Conservation (phyloP, 1,284 basidiomycete species). For the Pterulicium gracile region DNA sequence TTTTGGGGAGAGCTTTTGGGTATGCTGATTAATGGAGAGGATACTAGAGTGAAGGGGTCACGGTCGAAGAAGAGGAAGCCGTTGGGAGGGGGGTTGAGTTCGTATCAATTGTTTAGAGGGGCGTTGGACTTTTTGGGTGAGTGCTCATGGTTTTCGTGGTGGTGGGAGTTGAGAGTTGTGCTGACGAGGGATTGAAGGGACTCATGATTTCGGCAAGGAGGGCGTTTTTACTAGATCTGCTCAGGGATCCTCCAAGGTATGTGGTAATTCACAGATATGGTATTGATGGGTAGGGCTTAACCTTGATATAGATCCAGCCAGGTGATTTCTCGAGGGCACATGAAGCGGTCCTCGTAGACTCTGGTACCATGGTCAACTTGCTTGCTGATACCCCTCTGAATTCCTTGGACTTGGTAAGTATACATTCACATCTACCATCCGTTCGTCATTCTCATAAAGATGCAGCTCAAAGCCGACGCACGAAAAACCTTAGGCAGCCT, state of each 20-base stretch:
- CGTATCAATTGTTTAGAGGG: constrained; percentile 81
- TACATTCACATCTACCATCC: neutral
- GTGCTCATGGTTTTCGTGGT: no score
- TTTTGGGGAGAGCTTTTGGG: constrained; percentile 70
- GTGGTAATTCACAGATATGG: no score
- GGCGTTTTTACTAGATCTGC: constrained; percentile 54
- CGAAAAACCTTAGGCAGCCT: constrained; percentile 56
- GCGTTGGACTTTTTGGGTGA: constrained; percentile 69
- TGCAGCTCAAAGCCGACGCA: constrained; percentile 70
- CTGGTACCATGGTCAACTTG: constrained; percentile 72
- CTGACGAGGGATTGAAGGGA: no score
- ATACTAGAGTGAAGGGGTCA: constrained; percentile 26
- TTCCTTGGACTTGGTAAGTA: constrained; percentile 57
- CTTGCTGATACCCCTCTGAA: constrained; percentile 66
- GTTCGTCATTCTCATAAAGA: neutral
- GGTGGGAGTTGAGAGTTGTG: no score
- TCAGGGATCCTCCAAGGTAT: constrained; percentile 35
- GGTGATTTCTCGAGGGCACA: constrained; percentile 42
- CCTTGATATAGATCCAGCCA: constrained; percentile 34
- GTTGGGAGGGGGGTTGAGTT: constrained; percentile 66
- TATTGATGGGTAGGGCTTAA: no score
- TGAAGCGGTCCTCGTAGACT: constrained; percentile 67
- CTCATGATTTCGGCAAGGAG: constrained; percentile 56
- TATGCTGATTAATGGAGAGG: constrained; percentile 64
- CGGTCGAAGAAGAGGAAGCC: constrained; percentile 30